These are phyloP conservation scores for Rhododendron griersonianum DNA, from an alignment of 148 eudicot genomes.

Conservation along the genomic window DNA sequence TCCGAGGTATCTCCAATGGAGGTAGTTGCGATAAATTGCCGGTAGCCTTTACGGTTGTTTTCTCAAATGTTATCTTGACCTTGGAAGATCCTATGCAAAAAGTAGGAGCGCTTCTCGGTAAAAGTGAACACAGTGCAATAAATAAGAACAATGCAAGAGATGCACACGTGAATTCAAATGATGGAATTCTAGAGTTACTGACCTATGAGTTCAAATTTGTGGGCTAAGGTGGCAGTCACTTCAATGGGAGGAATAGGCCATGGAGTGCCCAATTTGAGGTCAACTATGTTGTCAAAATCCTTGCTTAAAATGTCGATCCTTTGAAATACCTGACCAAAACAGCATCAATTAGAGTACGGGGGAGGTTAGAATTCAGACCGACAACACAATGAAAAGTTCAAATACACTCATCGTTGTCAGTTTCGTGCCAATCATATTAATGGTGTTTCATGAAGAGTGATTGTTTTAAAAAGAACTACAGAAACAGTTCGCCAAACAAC, in stretches of 20 bases:
- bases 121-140: not conserved
- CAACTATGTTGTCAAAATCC: conserved; percentile 93
- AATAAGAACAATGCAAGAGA: not conserved
- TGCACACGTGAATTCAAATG: not conserved
- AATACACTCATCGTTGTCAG: not conserved
- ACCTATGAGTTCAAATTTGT: conserved; percentile 91
- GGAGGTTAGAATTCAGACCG: not conserved
- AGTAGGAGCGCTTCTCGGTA: not conserved
- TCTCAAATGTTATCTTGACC: conserved; percentile 68
- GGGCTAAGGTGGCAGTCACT: conserved; percentile 82
- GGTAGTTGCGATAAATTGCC: conserved; percentile 88
- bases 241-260: conserved; percentile 89
- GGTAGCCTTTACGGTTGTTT: conserved; percentile 78
- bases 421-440: not conserved
- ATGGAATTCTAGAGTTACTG: conserved; percentile 7
- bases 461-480: not conserved
- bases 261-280: conserved; percentile 76
- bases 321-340: conserved; percentile 67
- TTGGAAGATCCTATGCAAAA: conserved; percentile 38
- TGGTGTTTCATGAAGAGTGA: not conserved
- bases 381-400: not conserved
- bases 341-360: not conserved
- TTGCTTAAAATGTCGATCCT: conserved; percentile 82
- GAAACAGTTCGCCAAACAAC: not conserved
- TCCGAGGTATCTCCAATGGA: conserved; percentile 66